Base-by-base conservation (phyloP, 1,284 basidiomycete species). In the Takashimella koratensis region DNA sequence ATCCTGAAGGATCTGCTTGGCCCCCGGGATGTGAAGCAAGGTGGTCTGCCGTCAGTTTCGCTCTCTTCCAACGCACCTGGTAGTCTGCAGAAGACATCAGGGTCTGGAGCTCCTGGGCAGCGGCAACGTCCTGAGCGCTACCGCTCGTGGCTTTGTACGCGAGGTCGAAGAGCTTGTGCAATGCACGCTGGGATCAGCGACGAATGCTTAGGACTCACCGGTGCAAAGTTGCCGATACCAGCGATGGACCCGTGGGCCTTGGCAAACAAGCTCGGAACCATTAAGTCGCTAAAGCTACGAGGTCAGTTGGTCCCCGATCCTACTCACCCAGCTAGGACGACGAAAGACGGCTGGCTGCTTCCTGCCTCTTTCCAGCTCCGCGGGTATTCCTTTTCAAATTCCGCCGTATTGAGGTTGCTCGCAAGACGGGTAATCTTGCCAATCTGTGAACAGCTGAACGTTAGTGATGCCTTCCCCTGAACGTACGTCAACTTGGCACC, bases 401-500 rank as follows among this genome's bases (percentile, higher is more conserved):
- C 13, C 3, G 36, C 13, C 4, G 25, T 27, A 26, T n/a, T 19
- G 19, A 22, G 20, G n/a, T 27, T 19, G 16, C 52, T 47, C 2
- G 47, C 52, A 22, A 53, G 46, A 30, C 52, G 26, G 19, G 52
- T 53, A 21, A 53, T 49, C 23, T 53, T 53, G 19, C 52, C 52
- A 16, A 53, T 53, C 20, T 44, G 26, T 16, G 52, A 53, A 23
- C 52, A 53, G 3, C 52, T 53, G 23, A 48, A 5, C 4, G 27
- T 48, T n/a, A 49, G 23, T 40, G 13, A 16, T 16, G 2, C 25
- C 11, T 23, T 2, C 3, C 6, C 43, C 8, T 16, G 23, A 2
- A 54, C 53, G 24, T 41, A 54, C 53, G 53, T 53, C 23, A 53
- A 36, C 36, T 53, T 53, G 21, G 52, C 47, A 19, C 52, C 52